Evolutionary conservation across 768 basidiomycete genomes (phyloP).

Genomic region (Xerocomus brunneocitrinus): DNA sequence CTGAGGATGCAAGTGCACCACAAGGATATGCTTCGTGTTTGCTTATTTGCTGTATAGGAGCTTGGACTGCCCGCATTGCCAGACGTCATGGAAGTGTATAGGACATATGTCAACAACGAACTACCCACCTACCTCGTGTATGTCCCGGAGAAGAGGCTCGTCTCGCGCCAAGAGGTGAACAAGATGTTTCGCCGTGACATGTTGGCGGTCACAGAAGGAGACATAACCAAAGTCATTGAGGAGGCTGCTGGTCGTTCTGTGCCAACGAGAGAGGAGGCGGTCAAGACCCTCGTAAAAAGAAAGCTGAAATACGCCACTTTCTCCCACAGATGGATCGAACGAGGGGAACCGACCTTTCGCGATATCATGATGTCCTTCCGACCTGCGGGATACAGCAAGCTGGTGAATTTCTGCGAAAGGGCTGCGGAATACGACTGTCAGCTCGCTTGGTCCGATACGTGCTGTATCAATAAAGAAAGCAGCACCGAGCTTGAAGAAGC

Average conservation of each 20-base stretch:
- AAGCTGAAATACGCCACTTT: conserved; percentile 28
- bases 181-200: conserved; percentile 28
- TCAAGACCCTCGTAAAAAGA: conserved; percentile 17
- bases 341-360: conserved; percentile 28
- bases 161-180: conserved; percentile 31
- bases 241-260: conserved; percentile 20
- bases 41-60: conserved; percentile 11
- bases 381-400: conserved; percentile 26
- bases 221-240: conserved; percentile 14
- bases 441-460: conserved; percentile 35
- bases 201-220: conserved; percentile 22
- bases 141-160: conserved; percentile 22
- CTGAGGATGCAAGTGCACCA: conserved; percentile 8
- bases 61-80: conserved; percentile 12
- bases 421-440: conserved; percentile 25
- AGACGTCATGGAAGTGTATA: conserved; percentile 24
- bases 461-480: conserved; percentile 33
- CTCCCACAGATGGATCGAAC: conserved; percentile 30
- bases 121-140: conserved; percentile 27
- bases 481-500: conserved; percentile 34
- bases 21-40: not conserved
- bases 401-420: conserved; percentile 23
- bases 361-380: conserved; percentile 27
- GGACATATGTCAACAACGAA: conserved; percentile 27
- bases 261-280: conserved; percentile 27